Conservation (phyloP, 768 basidiomycete species). For the Tylopilus subfusipes region DNA sequence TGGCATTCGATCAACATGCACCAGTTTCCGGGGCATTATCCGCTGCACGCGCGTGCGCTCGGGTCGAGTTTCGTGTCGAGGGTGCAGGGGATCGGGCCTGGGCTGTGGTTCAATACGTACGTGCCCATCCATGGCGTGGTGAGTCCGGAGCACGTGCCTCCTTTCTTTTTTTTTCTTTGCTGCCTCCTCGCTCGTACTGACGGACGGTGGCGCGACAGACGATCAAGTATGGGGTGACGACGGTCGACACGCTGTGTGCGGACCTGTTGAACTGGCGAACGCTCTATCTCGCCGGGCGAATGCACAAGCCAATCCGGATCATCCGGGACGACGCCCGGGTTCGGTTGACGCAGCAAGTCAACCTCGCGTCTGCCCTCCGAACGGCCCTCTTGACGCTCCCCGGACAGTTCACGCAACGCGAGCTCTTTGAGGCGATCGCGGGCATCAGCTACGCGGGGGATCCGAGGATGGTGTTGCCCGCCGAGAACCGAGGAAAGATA, state of each 20-base stretch:
- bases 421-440: conserved; percentile 83
- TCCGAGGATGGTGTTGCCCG: conserved; percentile 90
- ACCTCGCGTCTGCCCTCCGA: conserved; percentile 85
- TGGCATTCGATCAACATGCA: conserved; percentile 97
- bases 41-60: conserved; percentile 77
- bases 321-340: conserved; percentile 92
- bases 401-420: conserved; percentile 71
- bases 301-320: conserved; percentile 96
- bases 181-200: not conserved
- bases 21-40: conserved; percentile 89
- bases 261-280: conserved; percentile 93
- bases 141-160: conserved; percentile 33
- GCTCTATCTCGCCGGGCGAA: conserved; percentile 90
- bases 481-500: conserved; percentile 94
- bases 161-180: too few species aligned
- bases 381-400: conserved; percentile 88
- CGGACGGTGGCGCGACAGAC: conserved; percentile 42
- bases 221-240: conserved; percentile 97
- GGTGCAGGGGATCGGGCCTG: conserved; percentile 73
- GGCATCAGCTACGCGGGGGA: conserved; percentile 86
- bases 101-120: conserved; percentile 95
- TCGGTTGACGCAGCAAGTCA: conserved; percentile 88
- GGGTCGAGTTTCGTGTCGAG: conserved; percentile 81
- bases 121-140: conserved; percentile 83
- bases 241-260: conserved; percentile 81